phyloP scores from a whole-genome alignment of 2,329 filamentous ascomycete species.

The Calonectria montana region DNA sequence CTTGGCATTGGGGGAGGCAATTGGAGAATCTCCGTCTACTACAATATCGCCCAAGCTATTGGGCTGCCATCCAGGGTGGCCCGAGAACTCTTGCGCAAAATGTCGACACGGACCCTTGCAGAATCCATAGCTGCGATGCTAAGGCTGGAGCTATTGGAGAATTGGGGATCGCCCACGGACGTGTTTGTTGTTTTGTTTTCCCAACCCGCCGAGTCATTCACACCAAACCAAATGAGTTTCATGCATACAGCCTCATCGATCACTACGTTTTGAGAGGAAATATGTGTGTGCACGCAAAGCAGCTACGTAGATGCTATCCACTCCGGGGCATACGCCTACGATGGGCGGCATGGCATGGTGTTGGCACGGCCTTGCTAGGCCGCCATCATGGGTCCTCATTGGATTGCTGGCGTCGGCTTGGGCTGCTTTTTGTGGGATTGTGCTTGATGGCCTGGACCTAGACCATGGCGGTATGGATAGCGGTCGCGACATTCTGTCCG shows the following conservation, averaged over 20 bases:
- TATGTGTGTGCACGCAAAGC: background rate
- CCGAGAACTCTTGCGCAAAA: background rate
- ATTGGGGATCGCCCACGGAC: background rate
- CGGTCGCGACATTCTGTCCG: slow-evolving; percentile 13
- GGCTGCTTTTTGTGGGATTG: slow-evolving; percentile 7
- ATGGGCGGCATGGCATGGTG: slow-evolving; percentile 12
- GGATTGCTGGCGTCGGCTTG: background rate
- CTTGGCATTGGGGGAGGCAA: slow-evolving; percentile 14
- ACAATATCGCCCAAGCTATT: slow-evolving; percentile 8
- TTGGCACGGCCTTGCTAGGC: slow-evolving; percentile 1
- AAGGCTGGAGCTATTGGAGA: background rate
- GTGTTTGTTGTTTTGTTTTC: slow-evolving; percentile 1
- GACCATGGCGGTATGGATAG: slow-evolving; percentile 11
- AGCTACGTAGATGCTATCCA: background rate
- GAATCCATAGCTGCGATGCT: background rate
- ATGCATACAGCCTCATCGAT: background rate
- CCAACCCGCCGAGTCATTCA: slow-evolving; percentile 10
- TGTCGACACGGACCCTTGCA: slow-evolving; percentile 15
- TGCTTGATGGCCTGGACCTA: background rate
- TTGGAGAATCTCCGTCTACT: background rate
- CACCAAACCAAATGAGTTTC: slow-evolving; percentile 15
- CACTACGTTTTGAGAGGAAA: background rate
- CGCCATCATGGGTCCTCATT: slow-evolving; percentile 10
- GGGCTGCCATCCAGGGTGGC: slow-evolving; percentile 1
- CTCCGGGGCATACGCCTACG: slow-evolving; percentile 2